Base-by-base conservation (phyloP, 1,284 basidiomycete genomes). In the Ganoderma lucidum region DNA sequence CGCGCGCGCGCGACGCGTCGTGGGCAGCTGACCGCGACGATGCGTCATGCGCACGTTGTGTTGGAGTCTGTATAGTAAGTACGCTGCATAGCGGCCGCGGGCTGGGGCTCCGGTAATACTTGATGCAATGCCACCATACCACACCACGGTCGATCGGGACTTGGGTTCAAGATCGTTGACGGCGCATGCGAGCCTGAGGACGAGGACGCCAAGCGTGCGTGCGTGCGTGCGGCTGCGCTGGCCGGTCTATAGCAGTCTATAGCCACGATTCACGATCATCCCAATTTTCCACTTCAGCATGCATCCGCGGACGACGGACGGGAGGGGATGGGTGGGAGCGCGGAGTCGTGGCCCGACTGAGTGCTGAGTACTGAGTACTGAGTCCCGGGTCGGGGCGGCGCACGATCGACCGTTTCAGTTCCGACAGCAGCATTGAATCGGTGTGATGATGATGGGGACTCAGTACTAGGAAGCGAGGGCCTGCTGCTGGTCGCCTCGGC, bases 21-120 rank as follows among this genome's bases (percentile, higher is more conserved):
- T 59, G 56, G 55, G 30, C 55, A 56, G 55, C 30, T 56, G 55
- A 56, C 55, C 55, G 55, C 55, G 55, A 37, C 19, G n/a, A 17
- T 39, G 35, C 35, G 56, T 37, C 35, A n/a, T 28, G 23, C 23
- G n/a, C n/a, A n/a, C n/a, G 10, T 14, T 9, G 48, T 23, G 23
- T 4, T 48, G 45, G 23, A 23, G 23, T 23, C 1, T n/a, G 45
- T 48, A 9, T 6, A 28, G 17, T 17, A 19, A n/a, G n/a, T 23
- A 23, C 23, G 1, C 23, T 23, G 23, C 23, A 23, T 23, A 23
- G 23, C 23, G 23, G 23, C 23, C 23, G 23, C 48, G 23, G 48
- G 45, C 9, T 3, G 48, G 48, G 9, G 23, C 6, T 14, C 48
- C 48, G 48, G 48, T 8, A 51, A 28, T 14, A 19, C 10, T 23